phyloP scores from a whole-genome alignment of 2,329 filamentous ascomycete genomes.

The Dactylellina sp. region DNA sequence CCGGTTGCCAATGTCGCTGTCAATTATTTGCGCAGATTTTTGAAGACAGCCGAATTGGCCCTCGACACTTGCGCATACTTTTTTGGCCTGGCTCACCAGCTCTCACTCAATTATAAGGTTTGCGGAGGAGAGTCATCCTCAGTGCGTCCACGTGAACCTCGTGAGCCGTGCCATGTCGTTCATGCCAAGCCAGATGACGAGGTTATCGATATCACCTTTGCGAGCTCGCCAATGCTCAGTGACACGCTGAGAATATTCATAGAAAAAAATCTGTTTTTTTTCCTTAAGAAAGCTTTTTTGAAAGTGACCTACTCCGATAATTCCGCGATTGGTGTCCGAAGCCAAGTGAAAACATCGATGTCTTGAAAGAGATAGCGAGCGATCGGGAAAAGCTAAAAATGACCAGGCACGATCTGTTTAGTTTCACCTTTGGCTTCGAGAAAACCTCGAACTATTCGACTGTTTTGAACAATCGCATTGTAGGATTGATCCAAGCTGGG shows the following conservation, averaged over 20 bases:
- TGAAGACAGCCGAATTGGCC: conserved; percentile 1
- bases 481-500: conserved; percentile 22
- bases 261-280: too few relatives aligned
- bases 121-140: conserved; percentile 8
- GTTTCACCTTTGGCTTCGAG: conserved; percentile 33
- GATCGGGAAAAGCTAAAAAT: conserved; percentile 3
- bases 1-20: conserved; percentile 6
- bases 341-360: neutral
- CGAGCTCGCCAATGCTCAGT: conserved; percentile 21
- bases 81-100: conserved; percentile 6
- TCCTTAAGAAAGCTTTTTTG: too few relatives aligned
- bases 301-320: conserved; percentile 23
- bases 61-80: conserved; percentile 30
- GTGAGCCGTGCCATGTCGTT: neutral
- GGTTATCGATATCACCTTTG: conserved; percentile 27
- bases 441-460: conserved; percentile 41
- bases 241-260: neutral
- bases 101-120: neutral
- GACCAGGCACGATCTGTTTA: neutral
- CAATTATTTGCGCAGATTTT: neutral
- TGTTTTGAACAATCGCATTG: conserved; percentile 24
- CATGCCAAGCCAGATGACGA: conserved; percentile 8
- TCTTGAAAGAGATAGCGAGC: neutral
- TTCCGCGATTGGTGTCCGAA: conserved; percentile 3
- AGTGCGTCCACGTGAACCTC: conserved; percentile 20